These are phyloP conservation scores for Leucocoprinus birnbaumii DNA, from an alignment of 768 basidiomycete genomes.

Conservation along the genomic window DNA sequence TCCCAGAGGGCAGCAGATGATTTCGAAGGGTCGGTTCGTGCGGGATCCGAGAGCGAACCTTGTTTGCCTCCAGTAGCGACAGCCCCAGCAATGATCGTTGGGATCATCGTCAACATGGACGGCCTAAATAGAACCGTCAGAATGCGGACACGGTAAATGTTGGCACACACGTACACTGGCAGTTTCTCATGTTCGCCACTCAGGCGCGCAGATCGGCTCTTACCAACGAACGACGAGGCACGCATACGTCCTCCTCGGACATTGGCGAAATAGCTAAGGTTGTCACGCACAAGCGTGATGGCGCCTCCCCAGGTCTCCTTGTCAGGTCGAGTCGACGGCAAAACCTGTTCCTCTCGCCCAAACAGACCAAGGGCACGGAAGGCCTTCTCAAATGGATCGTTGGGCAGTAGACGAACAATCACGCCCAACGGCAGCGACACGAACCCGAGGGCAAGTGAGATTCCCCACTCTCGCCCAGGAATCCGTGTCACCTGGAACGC, in stretches of 20 bases:
- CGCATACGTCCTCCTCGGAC: conserved; percentile 88
- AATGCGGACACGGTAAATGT: not conserved
- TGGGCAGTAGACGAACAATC: conserved; percentile 78
- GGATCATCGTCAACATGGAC: conserved; percentile 48
- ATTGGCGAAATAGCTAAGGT: conserved; percentile 77
- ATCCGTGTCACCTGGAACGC: conserved; percentile 88
- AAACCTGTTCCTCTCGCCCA: conserved; percentile 55
- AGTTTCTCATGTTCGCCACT: conserved; percentile 48
- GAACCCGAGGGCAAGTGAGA: conserved; percentile 83
- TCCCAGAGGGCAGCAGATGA: conserved; percentile 83
- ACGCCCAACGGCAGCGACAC: conserved; percentile 88
- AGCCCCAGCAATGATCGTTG: conserved; percentile 40
- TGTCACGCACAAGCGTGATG: conserved; percentile 80
- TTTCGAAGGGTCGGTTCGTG: conserved; percentile 71
- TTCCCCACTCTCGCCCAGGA: conserved; percentile 86
- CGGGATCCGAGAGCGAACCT: conserved; percentile 70
- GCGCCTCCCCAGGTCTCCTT: conserved; percentile 74
- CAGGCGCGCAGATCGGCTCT: conserved; percentile 65
- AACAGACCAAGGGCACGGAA: conserved; percentile 53
- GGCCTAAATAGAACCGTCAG: conserved; percentile 19
- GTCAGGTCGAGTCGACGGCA: conserved; percentile 64
- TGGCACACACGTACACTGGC: conserved; percentile 33
- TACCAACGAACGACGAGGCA: conserved; percentile 81
- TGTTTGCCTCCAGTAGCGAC: conserved; percentile 63
- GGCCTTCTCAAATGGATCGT: conserved; percentile 66